Percentiles rank a stretch among this genome's conserved stretches.
Conservation (phyloP, 106 monocot species). For the Apostasia shenzhenica region DNA sequence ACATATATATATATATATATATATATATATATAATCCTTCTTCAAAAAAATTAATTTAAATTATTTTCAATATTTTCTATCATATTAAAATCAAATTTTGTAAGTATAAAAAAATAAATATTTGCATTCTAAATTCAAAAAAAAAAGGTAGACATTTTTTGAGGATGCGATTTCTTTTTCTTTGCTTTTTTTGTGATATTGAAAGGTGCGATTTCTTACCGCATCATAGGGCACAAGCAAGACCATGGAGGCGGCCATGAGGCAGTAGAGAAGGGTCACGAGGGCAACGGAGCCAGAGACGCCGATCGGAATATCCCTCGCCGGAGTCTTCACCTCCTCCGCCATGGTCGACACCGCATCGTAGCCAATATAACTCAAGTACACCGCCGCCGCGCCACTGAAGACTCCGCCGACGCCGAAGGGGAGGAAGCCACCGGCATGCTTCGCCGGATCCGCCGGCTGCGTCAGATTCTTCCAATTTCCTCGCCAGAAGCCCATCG, state of each 20-base stretch:
- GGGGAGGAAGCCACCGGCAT: conserved; percentile 70
- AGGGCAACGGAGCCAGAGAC: conserved; percentile 81
- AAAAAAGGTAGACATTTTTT: neutral
- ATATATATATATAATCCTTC: too few species aligned
- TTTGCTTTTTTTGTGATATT: too few species aligned
- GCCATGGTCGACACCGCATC: conserved; percentile 99
- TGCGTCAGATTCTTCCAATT: conserved; percentile 47
- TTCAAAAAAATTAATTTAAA: too few species aligned
- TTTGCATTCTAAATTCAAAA: neutral
- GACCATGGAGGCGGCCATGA: conserved; percentile 89
- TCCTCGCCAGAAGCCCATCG: conserved; percentile 67
- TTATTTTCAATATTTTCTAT: too few species aligned
- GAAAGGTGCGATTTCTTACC: conserved; percentile 21
- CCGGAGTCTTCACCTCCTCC: conserved; percentile 75
- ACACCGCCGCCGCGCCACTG: conserved; percentile 76
- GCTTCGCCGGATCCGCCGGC: conserved; percentile 36
- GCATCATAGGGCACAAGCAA: conserved; percentile 89
- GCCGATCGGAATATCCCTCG: conserved; percentile 82
- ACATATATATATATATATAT: too few species aligned
- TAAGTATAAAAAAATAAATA: too few species aligned
- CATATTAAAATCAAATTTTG: too few species aligned
- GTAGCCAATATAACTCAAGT: conserved; percentile 94
- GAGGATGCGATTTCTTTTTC: too few species aligned
- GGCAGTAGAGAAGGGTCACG: conserved; percentile 80
- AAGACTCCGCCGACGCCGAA: conserved; percentile 65